Conservation (phyloP, 805 yeast species). For the Barnettozyma siamensis region DNA sequence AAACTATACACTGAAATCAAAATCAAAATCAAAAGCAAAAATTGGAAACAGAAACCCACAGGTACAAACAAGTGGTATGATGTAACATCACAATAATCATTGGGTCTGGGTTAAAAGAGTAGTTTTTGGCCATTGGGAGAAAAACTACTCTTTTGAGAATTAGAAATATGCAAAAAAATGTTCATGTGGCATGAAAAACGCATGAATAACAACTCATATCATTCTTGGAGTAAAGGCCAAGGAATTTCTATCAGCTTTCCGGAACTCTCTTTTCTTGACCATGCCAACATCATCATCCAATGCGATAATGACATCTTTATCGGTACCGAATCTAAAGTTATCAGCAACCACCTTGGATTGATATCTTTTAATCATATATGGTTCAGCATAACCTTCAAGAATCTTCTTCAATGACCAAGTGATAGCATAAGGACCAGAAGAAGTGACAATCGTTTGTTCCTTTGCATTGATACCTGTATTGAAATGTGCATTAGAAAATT, state of each 20-base stretch:
- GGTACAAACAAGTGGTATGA: neutral
- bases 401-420: slow-evolving; percentile 71
- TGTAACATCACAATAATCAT: too few species aligned
- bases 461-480: slow-evolving; percentile 60
- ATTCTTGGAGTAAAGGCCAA: slow-evolving; percentile 26
- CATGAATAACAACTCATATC: too few species aligned
- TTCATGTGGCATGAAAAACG: neutral
- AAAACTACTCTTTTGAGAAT: too few species aligned
- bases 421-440: slow-evolving; percentile 77
- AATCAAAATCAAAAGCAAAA: neutral
- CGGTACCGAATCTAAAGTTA: slow-evolving; percentile 71
- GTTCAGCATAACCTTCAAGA: slow-evolving; percentile 43
- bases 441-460: slow-evolving; percentile 69
- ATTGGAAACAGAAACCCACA: slow-evolving; percentile 1
- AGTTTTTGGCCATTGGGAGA: too few species aligned
- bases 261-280: slow-evolving; percentile 55
- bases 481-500: slow-evolving; percentile 71
- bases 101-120: too few species aligned
- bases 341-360: slow-evolving; percentile 62
- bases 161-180: neutral
- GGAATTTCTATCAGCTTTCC: slow-evolving; percentile 47
- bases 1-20: slow-evolving; percentile 2
- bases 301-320: slow-evolving; percentile 66
- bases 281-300: slow-evolving; percentile 71
- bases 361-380: slow-evolving; percentile 63